Conservation (phyloP, 352 stramenopile species). For the Phytophthora ramorum region DNA sequence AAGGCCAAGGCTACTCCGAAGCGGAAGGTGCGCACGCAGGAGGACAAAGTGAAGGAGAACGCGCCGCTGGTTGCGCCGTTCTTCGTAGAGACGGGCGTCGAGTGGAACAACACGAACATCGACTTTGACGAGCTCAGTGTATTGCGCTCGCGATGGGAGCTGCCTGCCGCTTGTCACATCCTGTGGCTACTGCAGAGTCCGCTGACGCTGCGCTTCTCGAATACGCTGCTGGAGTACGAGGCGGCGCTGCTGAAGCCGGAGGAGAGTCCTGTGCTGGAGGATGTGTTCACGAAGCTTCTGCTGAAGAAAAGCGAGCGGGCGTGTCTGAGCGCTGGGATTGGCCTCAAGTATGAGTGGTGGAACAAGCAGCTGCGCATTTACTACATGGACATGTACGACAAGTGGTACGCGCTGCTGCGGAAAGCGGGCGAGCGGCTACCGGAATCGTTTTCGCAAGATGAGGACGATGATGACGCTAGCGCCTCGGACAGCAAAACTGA, state of each 20-base stretch:
- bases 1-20: constrained; percentile 52
- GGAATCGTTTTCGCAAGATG: constrained; percentile 68
- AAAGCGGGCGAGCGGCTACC: constrained; percentile 77
- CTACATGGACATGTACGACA: constrained; percentile 85
- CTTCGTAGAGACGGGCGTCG: constrained; percentile 68
- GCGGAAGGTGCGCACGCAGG: constrained; percentile 62
- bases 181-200: constrained; percentile 85
- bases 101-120: constrained; percentile 76
- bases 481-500: constrained; percentile 31
- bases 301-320: constrained; percentile 86
- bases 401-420: constrained; percentile 79
- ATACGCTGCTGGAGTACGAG: constrained; percentile 87
- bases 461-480: constrained; percentile 55
- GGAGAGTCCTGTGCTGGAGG: constrained; percentile 76
- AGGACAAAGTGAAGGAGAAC: constrained; percentile 69
- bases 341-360: constrained; percentile 90
- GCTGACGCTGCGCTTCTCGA: constrained; percentile 78
- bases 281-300: constrained; percentile 88
- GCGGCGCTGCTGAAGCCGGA: constrained; percentile 75
- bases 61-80: constrained; percentile 63
- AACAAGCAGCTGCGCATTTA: constrained; percentile 87
- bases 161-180: constrained; percentile 83
- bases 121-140: constrained; percentile 77
- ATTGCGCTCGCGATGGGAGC: constrained; percentile 74
- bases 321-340: constrained; percentile 74